Percentiles rank a stretch among this genome's conserved stretches.
Evolutionary conservation across 164 flowering plant species (phyloP).

Genomic region (Amborella trichopoda): DNA sequence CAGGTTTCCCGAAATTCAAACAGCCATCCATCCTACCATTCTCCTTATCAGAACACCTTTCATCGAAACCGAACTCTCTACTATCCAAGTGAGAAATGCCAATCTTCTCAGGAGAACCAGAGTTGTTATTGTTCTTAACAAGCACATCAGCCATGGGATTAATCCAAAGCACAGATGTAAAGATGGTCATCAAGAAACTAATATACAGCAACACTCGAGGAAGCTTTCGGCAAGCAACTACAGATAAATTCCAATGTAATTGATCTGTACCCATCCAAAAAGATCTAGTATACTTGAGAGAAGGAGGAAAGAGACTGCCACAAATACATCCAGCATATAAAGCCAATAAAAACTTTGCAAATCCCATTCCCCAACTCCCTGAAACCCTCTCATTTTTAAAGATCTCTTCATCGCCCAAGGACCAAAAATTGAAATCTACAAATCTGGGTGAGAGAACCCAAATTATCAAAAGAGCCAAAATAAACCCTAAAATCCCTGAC

Average conservation of each 20-base stretch:
- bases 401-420: slow-evolving; percentile 15
- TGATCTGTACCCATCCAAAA: slow-evolving; percentile 98
- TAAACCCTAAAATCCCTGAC: slow-evolving; percentile 46
- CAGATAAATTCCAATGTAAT: slow-evolving; percentile 50
- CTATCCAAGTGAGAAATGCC: too few relatives aligned
- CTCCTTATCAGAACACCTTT: too few relatives aligned
- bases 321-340: slow-evolving; percentile 39
- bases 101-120: too few relatives aligned
- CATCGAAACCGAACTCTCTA: slow-evolving; percentile 7
- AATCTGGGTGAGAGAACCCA: slow-evolving; percentile 17
- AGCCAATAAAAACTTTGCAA: slow-evolving; percentile 31
- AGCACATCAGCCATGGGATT: slow-evolving; percentile 49
- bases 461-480: slow-evolving; percentile 27
- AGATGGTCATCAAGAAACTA: slow-evolving; percentile 22
- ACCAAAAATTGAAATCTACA: slow-evolving; percentile 43
- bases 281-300: slow-evolving; percentile 41
- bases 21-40: too few relatives aligned
- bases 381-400: not conserved
- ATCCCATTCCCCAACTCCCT: slow-evolving; percentile 16
- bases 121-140: slow-evolving; percentile 21
- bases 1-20: too few relatives aligned
- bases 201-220: slow-evolving; percentile 43
- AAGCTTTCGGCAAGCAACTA: slow-evolving; percentile 58
- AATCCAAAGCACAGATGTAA: slow-evolving; percentile 74
- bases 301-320: slow-evolving; percentile 55